A percentile compares a stretch with the other conserved stretches of the same genome.
These are phyloP conservation scores for Hapsidospora chrysogenum DNA, from an alignment of 495 filamentous ascomycete species.

Conservation along the genomic window DNA sequence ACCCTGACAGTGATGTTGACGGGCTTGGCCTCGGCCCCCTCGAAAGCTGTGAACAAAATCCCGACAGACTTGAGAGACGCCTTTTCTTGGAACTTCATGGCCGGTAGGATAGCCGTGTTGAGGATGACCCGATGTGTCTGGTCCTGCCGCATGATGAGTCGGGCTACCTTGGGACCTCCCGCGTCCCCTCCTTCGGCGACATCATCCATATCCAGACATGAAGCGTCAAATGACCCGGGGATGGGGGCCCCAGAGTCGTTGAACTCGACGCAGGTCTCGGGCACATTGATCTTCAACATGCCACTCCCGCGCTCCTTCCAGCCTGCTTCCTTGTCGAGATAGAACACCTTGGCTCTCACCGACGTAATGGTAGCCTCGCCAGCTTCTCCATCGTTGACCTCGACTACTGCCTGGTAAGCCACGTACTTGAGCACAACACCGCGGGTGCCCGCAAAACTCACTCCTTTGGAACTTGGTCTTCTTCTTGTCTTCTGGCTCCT, in stretches of 20 bases:
- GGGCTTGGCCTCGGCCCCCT: conserved; percentile 32
- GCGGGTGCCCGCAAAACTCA: conserved; percentile 19
- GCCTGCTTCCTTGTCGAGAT: conserved; percentile 30
- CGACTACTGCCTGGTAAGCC: conserved; percentile 12
- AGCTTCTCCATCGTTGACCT: conserved; percentile 49
- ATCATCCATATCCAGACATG: conserved; percentile 25
- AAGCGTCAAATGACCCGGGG: conserved; percentile 29
- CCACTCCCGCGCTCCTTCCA: conserved; percentile 84
- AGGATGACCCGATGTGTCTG: conserved; percentile 73
- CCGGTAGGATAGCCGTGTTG: conserved; percentile 59
- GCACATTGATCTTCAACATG: conserved; percentile 67
- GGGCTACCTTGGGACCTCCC: conserved; percentile 23
- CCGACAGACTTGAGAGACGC: conserved; percentile 39
- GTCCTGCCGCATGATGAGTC: conserved; percentile 79
- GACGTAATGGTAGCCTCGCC: conserved; percentile 56
- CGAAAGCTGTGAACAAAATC: conserved; percentile 37
- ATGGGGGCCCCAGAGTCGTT: conserved; percentile 28
- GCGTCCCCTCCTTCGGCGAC: neutral
- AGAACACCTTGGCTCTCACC: conserved; percentile 57
- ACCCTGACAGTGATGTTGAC: conserved; percentile 58
- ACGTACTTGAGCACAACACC: conserved; percentile 5
- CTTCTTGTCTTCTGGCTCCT: conserved; percentile 43
- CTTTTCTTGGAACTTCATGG: conserved; percentile 56
- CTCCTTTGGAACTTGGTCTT: conserved; percentile 46
- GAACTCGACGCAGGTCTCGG: conserved; percentile 24